Evolutionary conservation across 176 grass and related monocot genomes (phyloP).

Genomic region (Cenchrus purpureus): DNA sequence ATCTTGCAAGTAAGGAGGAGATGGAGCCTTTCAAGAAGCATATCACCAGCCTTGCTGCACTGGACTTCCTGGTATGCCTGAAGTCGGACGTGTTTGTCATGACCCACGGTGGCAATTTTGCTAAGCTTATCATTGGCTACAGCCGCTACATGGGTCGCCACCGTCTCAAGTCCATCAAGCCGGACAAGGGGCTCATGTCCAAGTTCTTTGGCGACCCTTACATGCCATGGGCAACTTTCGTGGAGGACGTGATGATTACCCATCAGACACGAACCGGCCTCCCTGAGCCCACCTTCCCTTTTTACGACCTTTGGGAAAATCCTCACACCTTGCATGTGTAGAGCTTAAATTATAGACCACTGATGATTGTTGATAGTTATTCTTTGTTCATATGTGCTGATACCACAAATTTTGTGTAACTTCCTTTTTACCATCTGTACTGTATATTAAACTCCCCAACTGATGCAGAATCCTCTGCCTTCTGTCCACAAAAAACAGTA

Average conservation of each 20-base stretch:
- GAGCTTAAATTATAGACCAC: constrained; percentile 49
- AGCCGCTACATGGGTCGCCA: constrained; percentile 84
- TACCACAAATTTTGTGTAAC: constrained; percentile 5
- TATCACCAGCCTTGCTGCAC: constrained; percentile 86
- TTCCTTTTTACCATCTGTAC: not conserved
- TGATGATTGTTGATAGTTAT: constrained; percentile 37
- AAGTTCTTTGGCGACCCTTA: constrained; percentile 91
- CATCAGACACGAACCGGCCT: constrained; percentile 92
- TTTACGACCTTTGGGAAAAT: constrained; percentile 99
- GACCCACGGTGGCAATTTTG: constrained; percentile 96
- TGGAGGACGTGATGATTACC: constrained; percentile 84
- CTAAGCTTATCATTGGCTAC: constrained; percentile 89
- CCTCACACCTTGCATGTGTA: constrained; percentile 94
- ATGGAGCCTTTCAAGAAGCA: constrained; percentile 96
- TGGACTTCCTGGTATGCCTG: constrained; percentile 92
- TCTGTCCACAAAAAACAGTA: not conserved
- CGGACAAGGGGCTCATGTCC: constrained; percentile 91
- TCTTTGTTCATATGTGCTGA: constrained; percentile 41
- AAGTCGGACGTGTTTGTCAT: constrained; percentile 95
- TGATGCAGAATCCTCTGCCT: not conserved
- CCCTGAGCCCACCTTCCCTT: constrained; percentile 87
- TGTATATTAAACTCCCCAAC: not conserved
- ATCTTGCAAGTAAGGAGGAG: constrained; percentile 85
- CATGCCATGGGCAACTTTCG: constrained; percentile 86
- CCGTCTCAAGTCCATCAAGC: constrained; percentile 93